Evolutionary conservation across 768 basidiomycete genomes (phyloP).

Genomic region (Pleurotus sapidus): DNA sequence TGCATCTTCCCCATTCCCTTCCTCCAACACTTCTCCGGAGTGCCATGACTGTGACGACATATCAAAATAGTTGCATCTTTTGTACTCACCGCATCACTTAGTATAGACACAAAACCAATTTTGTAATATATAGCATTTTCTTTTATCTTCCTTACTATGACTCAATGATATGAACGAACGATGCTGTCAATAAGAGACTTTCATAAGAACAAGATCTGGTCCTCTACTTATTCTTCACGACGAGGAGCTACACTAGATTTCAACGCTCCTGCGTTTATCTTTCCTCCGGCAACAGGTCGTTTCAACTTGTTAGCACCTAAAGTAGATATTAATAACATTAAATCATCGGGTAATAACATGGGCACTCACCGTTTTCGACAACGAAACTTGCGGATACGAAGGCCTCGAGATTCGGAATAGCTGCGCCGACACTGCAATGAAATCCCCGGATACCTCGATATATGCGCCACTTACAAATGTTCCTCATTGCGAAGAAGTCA

Average conservation of each 20-base stretch:
- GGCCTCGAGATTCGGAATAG: constrained; percentile 36
- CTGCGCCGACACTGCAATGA: background rate
- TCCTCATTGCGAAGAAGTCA: constrained; percentile 53
- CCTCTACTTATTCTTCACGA: background rate
- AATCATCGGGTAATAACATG: background rate
- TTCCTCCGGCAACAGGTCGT: constrained; percentile 48
- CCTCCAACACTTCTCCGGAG: too few relatives aligned
- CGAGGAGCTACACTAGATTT: constrained; percentile 17
- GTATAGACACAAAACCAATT: background rate
- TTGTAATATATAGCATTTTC: constrained; percentile 8
- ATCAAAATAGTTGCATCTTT: constrained; percentile 5
- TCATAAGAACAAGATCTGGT: background rate
- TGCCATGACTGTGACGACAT: background rate
- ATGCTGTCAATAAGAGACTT: background rate
- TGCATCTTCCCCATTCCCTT: background rate
- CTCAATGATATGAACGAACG: background rate
- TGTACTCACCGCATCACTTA: background rate
- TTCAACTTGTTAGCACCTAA: constrained; percentile 40
- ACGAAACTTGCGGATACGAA: constrained; percentile 42
- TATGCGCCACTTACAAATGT: constrained; percentile 34
- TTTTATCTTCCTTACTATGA: background rate
- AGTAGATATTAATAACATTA: too few relatives aligned
- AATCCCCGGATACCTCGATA: too few relatives aligned
- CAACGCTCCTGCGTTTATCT: constrained; percentile 41
- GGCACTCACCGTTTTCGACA: constrained; percentile 23